These are phyloP conservation scores for Aureobasidium sp. DNA, from an alignment of 2,329 filamentous ascomycete genomes.

Conservation along the genomic window DNA sequence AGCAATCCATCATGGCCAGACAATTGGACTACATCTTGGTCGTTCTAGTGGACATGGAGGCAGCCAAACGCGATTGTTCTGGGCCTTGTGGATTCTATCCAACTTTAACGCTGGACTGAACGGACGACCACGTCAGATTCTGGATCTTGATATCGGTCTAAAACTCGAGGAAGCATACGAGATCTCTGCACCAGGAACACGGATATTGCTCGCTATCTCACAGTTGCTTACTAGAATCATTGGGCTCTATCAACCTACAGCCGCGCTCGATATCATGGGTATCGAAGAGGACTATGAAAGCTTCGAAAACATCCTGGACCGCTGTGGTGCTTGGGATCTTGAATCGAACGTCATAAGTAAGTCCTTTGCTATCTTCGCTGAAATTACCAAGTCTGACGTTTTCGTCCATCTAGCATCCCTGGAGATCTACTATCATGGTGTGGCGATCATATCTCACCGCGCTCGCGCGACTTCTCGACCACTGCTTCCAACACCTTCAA, in stretches of 20 bases:
- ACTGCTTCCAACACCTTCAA: constrained; percentile 42
- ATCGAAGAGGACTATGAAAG: constrained; percentile 43
- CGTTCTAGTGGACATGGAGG: constrained; percentile 53
- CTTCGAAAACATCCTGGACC: constrained; percentile 38
- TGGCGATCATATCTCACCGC: constrained; percentile 51
- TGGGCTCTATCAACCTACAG: constrained; percentile 39
- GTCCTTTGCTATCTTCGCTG: background rate
- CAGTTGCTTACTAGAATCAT: constrained; percentile 42
- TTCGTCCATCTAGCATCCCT: constrained; percentile 33
- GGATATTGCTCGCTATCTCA: constrained; percentile 40
- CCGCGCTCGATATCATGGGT: constrained; percentile 35
- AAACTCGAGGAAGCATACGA: constrained; percentile 10
- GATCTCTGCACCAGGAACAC: constrained; percentile 36
- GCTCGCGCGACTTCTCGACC: constrained; percentile 34
- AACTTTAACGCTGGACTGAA: constrained; percentile 42
- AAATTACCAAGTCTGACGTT: constrained; percentile 20
- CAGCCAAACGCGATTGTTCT: constrained; percentile 53
- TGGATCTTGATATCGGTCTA: constrained; percentile 31
- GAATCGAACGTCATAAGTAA: constrained; percentile 32
- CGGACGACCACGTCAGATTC: constrained; percentile 41
- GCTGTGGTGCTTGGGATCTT: constrained; percentile 31
- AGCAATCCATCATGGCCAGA: constrained; percentile 45
- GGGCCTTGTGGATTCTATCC: constrained; percentile 44
- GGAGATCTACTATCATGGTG: constrained; percentile 51
- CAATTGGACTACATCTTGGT: constrained; percentile 45